Evolutionary conservation across 2,329 filamentous ascomycete species (phyloP), one percentile per base, ranked within the genome.

Genomic region (Fusarium sarcochroum): DNA sequence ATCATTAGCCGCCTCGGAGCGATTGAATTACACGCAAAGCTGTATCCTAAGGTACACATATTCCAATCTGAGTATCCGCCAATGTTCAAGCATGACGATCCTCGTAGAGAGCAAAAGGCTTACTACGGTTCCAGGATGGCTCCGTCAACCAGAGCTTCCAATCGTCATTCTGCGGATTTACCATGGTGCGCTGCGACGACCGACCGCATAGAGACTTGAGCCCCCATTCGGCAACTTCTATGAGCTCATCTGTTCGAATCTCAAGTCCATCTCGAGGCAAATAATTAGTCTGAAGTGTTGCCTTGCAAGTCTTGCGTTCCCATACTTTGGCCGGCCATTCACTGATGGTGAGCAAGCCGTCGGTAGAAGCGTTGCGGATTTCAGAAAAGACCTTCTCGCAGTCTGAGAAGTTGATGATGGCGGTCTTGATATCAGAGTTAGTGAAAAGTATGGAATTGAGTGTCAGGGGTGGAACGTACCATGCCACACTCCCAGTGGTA

Each of bases 401-500:
- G 17, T 57, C 50, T 45, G 44, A 27, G 27, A 13, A 30, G 27
- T 13, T 30, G 27, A 30, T 30, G 9, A 30, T 17, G 20, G n/a
- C 20, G 7, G 1, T 8, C n/a, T 23, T 27, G 17, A 35, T 15
- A 11, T 37, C 18, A n/a, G 32, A 8, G 17, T 50, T 17, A 21
- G 10, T 15, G 15, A 15, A 18, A 6, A 42, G 15, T 8, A 1
- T 10, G 15, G 17, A 18, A 21, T 3, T 30, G 7, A 11, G 23
- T 20, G 1, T n/a, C 5, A 18, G 18, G 25, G n/a, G 30, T 9
- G 27, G 37, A 14, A 21, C 27, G 11, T 45, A 66, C 46, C 34
- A 40, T 38, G 23, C 54, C 47, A 11, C 66, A 68, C 21, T 56
- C 35, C 40, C 38, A 69, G 17, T 38, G 32, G 10, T 61, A 68